Conservation (phyloP, 352 stramenopile genomes). For the Pseudoperonospora humuli region DNA sequence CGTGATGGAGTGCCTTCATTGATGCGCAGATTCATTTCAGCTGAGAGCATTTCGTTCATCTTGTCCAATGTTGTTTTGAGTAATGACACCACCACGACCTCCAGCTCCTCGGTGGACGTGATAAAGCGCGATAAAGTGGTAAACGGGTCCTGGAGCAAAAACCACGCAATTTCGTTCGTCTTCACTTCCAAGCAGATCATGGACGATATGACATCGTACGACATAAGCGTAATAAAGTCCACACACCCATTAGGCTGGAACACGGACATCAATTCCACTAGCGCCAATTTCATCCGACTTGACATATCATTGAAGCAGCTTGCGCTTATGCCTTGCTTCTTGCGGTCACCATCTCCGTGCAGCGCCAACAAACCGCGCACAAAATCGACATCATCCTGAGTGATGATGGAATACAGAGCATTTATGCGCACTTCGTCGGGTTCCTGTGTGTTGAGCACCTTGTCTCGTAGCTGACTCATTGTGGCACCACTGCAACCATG, state of each 20-base stretch:
- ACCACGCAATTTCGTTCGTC: conserved; percentile 76
- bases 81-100: conserved; percentile 63
- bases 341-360: conserved; percentile 50
- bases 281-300: conserved; percentile 56
- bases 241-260: conserved; percentile 49
- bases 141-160: conserved; percentile 73
- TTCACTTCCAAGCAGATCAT: conserved; percentile 76
- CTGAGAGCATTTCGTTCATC: conserved; percentile 67
- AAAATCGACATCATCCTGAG: conserved; percentile 59
- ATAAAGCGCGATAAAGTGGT: conserved; percentile 63
- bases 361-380: conserved; percentile 49
- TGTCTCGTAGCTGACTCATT: conserved; percentile 59
- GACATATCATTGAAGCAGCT: conserved; percentile 61
- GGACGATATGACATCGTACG: conserved; percentile 76
- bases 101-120: conserved; percentile 44
- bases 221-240: conserved; percentile 61
- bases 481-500: conserved; percentile 39
- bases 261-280: conserved; percentile 61
- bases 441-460: conserved; percentile 48
- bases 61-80: conserved; percentile 70
- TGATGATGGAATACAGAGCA: conserved; percentile 62
- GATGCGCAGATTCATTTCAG: conserved; percentile 55
- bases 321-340: conserved; percentile 49
- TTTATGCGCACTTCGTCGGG: conserved; percentile 59
- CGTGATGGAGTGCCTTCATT: conserved; percentile 57